Evolutionary conservation across 2,329 filamentous ascomycete species (phyloP), one percentile per base, ranked within the genome.

Genomic region (Ophiostoma novo-ulmi): DNA sequence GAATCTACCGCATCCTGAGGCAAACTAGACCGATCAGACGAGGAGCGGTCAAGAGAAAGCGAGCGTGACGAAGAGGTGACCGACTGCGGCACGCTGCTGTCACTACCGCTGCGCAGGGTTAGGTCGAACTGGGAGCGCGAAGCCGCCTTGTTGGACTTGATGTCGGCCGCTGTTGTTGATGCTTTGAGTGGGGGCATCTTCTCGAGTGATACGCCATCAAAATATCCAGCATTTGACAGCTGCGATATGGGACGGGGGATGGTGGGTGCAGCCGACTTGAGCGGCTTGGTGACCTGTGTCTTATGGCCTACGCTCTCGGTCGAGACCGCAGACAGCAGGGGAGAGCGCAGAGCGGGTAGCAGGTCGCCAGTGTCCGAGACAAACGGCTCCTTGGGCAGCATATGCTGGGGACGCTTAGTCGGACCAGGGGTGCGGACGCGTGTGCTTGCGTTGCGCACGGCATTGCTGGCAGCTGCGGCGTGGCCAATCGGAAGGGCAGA

Each of bases 191-290:
- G 75, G 20, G 78, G 78, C 77, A 79, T 79, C 70, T 76, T 79
- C 68, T 79, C 78, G 55, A 79, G 68, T 0, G 75, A 69, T 5
- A 78, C 77, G 20, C 75, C 75, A 52, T 79, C 78, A 52, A 80
- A 77, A 61, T 76, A 79, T 10, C 77, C 77, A 1, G 77, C 73
- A 6, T 76, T 77, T 0, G 78, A 76, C 10, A 79, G 73, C 71
- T 80, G 78, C 0, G 79, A 79, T 36, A 80, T 77, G 1, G 79
- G 78, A 1, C 78, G 76, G 0, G 77, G 65, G 11, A 80, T 74
- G 5, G 70, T 72, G 1, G 75, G 44, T 14, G 73, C 69, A 38
- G 75, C 64, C 17, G 71, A 72, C 73, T 77, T 78, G 20, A 75
- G 70, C 31, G 75, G 39, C 70, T 72, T 73, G 20, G 69, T 73